Conservation (phyloP, 2,329 filamentous ascomycete species). For the Aspergillus sp. region DNA sequence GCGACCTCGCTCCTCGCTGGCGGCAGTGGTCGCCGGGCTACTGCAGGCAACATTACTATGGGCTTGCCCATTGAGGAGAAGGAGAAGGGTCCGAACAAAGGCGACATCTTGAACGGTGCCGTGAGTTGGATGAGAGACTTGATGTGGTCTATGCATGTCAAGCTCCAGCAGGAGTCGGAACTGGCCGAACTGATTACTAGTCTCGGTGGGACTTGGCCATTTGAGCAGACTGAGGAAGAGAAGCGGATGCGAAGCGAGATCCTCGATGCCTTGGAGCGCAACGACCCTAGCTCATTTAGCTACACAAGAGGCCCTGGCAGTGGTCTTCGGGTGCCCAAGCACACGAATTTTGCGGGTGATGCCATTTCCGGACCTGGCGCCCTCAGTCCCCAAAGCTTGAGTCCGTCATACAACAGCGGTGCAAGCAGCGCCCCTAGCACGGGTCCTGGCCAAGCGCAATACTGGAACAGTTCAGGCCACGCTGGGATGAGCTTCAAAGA, state of each 20-base stretch:
- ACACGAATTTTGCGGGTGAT: constrained; percentile 86
- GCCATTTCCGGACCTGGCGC: constrained; percentile 48
- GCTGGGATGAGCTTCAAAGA: constrained; percentile 76
- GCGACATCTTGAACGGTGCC: constrained; percentile 93
- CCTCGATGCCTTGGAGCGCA: constrained; percentile 76
- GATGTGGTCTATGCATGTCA: constrained; percentile 92
- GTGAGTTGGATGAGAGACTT: constrained; percentile 96
- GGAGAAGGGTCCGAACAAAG: constrained; percentile 98
- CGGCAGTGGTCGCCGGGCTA: constrained; percentile 71
- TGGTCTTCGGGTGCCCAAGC: constrained; percentile 82
- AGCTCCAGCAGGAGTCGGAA: constrained; percentile 83
- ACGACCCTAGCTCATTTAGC: constrained; percentile 65
- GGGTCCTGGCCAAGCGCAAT: constrained; percentile 44
- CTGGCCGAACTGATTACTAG: constrained; percentile 67
- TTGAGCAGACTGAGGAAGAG: constrained; percentile 83
- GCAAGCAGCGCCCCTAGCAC: constrained; percentile 54
- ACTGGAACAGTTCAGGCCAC: constrained; percentile 45
- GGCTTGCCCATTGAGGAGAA: constrained; percentile 92
- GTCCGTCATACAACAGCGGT: constrained; percentile 64
- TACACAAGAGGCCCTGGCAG: constrained; percentile 80
- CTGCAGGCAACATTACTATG: constrained; percentile 80
- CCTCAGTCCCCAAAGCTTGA: constrained; percentile 57
- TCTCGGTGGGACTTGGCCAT: constrained; percentile 68
- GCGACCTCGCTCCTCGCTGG: constrained; percentile 85
- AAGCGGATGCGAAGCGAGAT: constrained; percentile 92